Evolutionary conservation across 2,329 filamentous ascomycete species (phyloP), one percentile per base, ranked within the genome.

Genomic region (Ascochyta lentis): DNA sequence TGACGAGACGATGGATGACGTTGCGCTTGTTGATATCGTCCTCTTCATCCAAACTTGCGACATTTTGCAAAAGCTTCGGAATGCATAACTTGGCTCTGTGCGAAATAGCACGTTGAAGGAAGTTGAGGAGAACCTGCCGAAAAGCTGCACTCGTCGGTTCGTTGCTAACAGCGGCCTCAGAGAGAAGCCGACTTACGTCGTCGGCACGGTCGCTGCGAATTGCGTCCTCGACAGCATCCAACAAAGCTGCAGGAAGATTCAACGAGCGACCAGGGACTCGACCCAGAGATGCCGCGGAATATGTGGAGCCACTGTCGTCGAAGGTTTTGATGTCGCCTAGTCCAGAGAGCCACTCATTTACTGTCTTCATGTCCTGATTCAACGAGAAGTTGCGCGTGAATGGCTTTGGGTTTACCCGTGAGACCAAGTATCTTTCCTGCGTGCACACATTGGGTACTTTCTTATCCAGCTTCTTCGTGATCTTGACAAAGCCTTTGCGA

Each of bases 401-500:
- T 0, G 91, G 86, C 63, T 88, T 89, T 2, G 91, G 88, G 64
- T 96, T 91, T 54, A 99, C 94, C 78, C 96, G 96, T 42, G 92
- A 92, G 37, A 90, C 87, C 56, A 99, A 83, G 71, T 98, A 99
- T 54, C 88, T 86, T 72, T 91, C 88, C 79, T 97, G 93, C 0
- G 91, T 89, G 46, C 88, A 84, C 3, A 87, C 86, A 41, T 86
- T 84, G 1, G 89, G 84, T 3, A 97, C 86, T 79, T 96, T 97
- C 80, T 99, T 99, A 78, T 99, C 95, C 41, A 97, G 81, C 78
- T 99, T 99, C 81, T 99, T 99, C 47, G 95, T 96, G 76, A 99
- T 99, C 80, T 99, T 99, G 75, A 96, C 86, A 70, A 99, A 99
- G 2, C 95, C 95, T 61, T 91, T 85, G 48, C 93, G 86, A 76